Conservation (phyloP, 305 asterid genomes). For the Plantago rigida region DNA sequence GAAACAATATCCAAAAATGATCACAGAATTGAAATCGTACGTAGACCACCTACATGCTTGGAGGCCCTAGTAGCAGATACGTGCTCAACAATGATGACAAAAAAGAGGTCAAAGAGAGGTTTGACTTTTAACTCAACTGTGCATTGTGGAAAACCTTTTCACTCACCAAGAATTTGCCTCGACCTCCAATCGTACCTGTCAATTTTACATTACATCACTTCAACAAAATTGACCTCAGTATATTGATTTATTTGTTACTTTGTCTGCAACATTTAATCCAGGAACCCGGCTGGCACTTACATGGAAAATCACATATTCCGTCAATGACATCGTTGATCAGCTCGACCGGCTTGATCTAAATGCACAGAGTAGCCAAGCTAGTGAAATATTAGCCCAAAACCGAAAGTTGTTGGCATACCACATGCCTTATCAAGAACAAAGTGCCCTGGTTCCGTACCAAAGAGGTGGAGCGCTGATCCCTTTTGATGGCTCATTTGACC, state of each 20-base stretch:
- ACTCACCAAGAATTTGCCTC: constrained; percentile 27
- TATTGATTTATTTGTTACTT: constrained; percentile 22
- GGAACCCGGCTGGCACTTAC: constrained; percentile 50
- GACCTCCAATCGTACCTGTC: constrained; percentile 30
- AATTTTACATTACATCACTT: constrained; percentile 18
- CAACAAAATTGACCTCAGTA: constrained; percentile 13
- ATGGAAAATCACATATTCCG: constrained; percentile 38
- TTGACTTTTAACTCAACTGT: constrained; percentile 32
- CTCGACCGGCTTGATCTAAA: constrained; percentile 52
- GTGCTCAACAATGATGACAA: constrained; percentile 37
- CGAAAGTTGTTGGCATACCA: constrained; percentile 34
- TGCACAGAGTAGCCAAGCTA: constrained; percentile 28
- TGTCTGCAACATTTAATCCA: constrained; percentile 35
- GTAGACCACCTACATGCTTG: constrained; percentile 36
- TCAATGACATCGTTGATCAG: constrained; percentile 49
- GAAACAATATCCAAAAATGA: constrained; percentile 31
- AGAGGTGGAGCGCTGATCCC: constrained; percentile 57
- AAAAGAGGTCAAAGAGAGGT: constrained; percentile 63
- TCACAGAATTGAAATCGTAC: constrained; percentile 22
- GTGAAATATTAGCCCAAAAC: constrained; percentile 20
- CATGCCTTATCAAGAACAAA: constrained; percentile 33
- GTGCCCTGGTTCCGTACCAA: constrained; percentile 61
- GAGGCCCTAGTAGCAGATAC: constrained; percentile 51
- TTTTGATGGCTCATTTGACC: constrained; percentile 39
- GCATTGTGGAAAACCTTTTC: constrained; percentile 33